phyloP scores from a whole-genome alignment of 768 basidiomycete genomes.

The Mycena amicta region DNA sequence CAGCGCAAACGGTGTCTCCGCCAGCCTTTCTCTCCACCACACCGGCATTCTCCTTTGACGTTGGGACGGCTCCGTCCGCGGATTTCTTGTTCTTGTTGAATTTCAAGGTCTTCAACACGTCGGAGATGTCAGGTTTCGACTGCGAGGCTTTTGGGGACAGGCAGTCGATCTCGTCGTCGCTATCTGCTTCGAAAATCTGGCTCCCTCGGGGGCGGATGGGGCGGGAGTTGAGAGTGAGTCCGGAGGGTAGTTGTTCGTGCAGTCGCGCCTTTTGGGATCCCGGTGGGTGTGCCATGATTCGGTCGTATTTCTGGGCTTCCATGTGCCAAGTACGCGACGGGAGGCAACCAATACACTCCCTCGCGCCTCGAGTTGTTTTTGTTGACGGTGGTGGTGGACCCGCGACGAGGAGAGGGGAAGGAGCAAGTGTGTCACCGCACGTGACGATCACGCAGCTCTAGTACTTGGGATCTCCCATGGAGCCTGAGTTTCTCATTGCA shows the following conservation, averaged over 20 bases:
- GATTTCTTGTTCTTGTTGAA: conserved; percentile 11
- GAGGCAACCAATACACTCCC: too few species aligned
- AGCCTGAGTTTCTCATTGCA: too few species aligned
- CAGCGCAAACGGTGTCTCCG: background rate
- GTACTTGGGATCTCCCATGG: too few species aligned
- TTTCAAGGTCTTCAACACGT: conserved; percentile 4
- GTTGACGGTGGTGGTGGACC: too few species aligned
- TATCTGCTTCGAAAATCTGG: background rate
- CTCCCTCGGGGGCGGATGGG: background rate
- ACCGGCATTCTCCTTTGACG: conserved; percentile 20
- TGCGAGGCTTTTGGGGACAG: background rate
- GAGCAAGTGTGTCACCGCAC: background rate
- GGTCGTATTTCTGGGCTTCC: background rate
- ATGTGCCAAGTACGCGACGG: too few species aligned
- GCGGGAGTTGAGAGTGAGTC: background rate
- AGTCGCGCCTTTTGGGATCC: background rate
- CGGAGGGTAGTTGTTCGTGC: background rate
- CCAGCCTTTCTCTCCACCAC: background rate
- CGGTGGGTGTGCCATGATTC: background rate
- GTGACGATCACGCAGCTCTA: background rate
- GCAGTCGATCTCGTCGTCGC: background rate
- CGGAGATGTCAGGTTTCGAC: conserved; percentile 3
- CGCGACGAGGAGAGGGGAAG: background rate
- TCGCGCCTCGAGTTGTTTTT: too few species aligned
- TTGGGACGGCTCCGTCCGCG: background rate